Base-by-base conservation (phyloP, 2,329 filamentous ascomycete genomes). In the Rhinocladiella similis region DNA sequence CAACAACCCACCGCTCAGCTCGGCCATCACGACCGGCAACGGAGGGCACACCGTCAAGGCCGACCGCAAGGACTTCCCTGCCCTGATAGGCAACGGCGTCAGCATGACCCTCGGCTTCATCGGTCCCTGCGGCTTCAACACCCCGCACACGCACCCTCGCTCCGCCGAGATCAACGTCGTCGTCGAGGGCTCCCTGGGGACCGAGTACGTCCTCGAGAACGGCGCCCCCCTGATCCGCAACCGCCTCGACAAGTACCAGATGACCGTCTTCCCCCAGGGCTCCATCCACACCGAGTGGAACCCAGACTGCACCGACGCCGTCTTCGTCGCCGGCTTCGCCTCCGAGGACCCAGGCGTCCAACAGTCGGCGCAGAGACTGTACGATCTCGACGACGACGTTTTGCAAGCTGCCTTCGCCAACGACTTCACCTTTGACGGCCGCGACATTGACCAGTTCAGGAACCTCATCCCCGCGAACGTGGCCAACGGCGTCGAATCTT, bases 231-330 rank as follows among this genome's bases (percentile, higher is more conserved):
- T 58, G 14, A 38, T 75, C 57, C 53, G 53, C 47, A 72, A 71
- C 62, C 67, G 63, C 19, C 67, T 83, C 16, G 20, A 45, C 42
- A 22, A 20, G 20, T 61, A 58, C 55, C 50, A 58, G 50, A 78
- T 81, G 70, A 80, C 78, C 2, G 75, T 79, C 47, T 83, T 83
- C 70, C 80, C 78, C 63, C 76, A 78, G 66, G 82, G 82, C 22
- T 73, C 76, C 5, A 66, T 83, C 19, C 83, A 85, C 69, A 79
- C 76, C 6, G 79, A 83, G 65, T 82, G 76, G 69, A 85, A 84
- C 71, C 80, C 81, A 1, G 72, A 77, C 61, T 84, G 82, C 68
- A 71, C 75, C 42, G 69, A 75, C 35, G 78, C 77, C 53, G 71
- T 76, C 18, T 82, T 82, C 63, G 72, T 82, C 27, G 80, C 80